Conservation (phyloP, 768 basidiomycete species). For the Pisolithus orientalis region DNA sequence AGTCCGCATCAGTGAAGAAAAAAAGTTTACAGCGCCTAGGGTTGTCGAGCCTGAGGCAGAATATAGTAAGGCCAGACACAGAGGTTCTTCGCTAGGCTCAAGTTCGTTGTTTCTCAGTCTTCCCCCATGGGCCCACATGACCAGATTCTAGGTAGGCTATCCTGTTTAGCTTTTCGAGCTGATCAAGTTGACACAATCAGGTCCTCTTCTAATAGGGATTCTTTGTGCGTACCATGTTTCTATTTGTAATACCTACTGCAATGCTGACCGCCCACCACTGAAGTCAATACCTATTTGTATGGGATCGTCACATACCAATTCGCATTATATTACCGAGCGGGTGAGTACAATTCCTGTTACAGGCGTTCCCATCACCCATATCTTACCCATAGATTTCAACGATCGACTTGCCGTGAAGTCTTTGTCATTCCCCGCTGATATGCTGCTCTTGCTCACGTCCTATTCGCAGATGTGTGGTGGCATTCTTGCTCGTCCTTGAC, state of each 20-base stretch:
- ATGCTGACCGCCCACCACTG: background rate
- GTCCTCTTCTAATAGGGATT: background rate
- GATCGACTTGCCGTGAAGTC: background rate
- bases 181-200: background rate
- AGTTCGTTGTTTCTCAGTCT: no score
- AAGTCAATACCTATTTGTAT: conserved; percentile 20
- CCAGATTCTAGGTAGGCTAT: background rate
- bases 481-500: conserved; percentile 29
- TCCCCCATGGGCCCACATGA: no score
- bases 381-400: background rate
- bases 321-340: conserved; percentile 27
- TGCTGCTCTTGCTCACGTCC: background rate
- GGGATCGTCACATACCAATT: conserved; percentile 36
- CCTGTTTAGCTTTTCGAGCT: background rate
- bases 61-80: no score
- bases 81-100: no score
- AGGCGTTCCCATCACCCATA: background rate
- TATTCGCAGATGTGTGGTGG: conserved; percentile 24
- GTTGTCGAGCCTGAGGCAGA: no score
- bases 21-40: no score
- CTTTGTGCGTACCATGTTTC: background rate
- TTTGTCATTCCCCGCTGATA: no score
- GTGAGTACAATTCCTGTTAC: background rate
- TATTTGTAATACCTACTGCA: background rate
- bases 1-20: no score